These are phyloP conservation scores for Cryptococcus maquisensis DNA, from an alignment of 1,284 basidiomycete species.

Conservation along the genomic window DNA sequence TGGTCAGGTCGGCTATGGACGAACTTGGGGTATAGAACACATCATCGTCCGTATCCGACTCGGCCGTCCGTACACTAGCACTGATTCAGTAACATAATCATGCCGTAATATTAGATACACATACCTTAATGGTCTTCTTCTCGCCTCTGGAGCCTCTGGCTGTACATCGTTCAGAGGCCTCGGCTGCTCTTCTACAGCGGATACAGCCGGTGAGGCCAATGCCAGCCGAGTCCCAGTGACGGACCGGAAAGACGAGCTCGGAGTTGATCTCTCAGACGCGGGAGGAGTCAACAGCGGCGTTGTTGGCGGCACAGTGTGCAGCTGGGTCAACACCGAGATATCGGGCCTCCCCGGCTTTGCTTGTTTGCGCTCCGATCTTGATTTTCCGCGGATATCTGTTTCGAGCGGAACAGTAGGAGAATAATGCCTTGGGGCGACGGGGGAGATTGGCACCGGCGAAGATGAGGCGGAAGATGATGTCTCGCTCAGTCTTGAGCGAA, in stretches of 20 bases:
- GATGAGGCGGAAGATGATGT: slow-evolving; percentile 26
- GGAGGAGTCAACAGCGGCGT: slow-evolving; percentile 9
- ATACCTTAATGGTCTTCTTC: too few species aligned
- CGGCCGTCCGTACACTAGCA: too few species aligned
- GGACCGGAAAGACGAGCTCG: slow-evolving; percentile 10
- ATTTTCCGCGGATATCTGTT: background rate
- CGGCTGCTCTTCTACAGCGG: too few species aligned
- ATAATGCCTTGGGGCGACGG: background rate
- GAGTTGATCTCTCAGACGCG: slow-evolving; percentile 19
- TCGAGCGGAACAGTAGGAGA: background rate
- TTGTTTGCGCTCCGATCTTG: background rate
- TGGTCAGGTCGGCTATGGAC: slow-evolving; percentile 5
- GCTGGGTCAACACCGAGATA: background rate
- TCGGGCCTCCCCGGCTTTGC: background rate
- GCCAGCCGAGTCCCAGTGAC: background rate
- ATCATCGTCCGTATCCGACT: slow-evolving; percentile 16
- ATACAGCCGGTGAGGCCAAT: background rate
- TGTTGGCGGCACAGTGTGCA: background rate
- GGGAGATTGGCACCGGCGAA: slow-evolving; percentile 10
- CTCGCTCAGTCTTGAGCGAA: slow-evolving; percentile 12
- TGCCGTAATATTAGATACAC: too few species aligned
- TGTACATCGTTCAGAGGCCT: too few species aligned
- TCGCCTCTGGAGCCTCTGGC: too few species aligned
- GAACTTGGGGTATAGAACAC: slow-evolving; percentile 26
- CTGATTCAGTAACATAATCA: too few species aligned